phyloP scores from a whole-genome alignment of 345 rosid species.

The Lagerstroemia speciosa region DNA sequence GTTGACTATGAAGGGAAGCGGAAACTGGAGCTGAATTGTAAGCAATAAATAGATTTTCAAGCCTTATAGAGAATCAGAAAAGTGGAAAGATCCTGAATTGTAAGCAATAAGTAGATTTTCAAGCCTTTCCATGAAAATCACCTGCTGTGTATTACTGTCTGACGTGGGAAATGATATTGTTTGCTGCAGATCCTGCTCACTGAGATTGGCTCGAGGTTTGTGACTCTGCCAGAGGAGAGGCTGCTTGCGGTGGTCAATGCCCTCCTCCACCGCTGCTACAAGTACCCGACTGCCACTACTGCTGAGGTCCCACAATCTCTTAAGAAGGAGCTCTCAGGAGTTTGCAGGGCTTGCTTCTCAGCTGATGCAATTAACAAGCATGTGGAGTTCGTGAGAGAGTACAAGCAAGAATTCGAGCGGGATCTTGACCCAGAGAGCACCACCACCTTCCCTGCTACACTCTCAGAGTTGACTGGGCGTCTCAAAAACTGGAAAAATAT shows the following conservation, averaged over 20 bases:
- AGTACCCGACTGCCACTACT: conserved; percentile 94
- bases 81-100: not conserved
- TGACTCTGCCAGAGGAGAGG: conserved; percentile 95
- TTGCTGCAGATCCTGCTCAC: conserved; percentile 73
- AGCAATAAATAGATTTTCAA: too few relatives aligned
- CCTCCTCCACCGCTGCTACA: conserved; percentile 93
- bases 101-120: too few relatives aligned
- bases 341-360: conserved; percentile 97
- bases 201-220: conserved; percentile 95
- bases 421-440: conserved; percentile 98
- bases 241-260: conserved; percentile 97
- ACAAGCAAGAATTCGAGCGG: conserved; percentile 93
- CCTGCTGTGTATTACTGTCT: not conserved
- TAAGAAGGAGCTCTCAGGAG: conserved; percentile 97
- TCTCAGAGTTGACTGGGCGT: conserved; percentile 75
- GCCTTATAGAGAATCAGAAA: too few relatives aligned
- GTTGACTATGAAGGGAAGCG: not conserved
- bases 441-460: conserved; percentile 84
- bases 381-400: conserved; percentile 95
- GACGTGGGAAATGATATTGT: conserved; percentile 10
- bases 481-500: conserved; percentile 96
- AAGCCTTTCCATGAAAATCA: too few relatives aligned
- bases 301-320: conserved; percentile 99
- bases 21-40: too few relatives aligned
- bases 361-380: conserved; percentile 97